Base-by-base conservation (phyloP, 768 basidiomycete genomes). In the Tylopilus felleus region DNA sequence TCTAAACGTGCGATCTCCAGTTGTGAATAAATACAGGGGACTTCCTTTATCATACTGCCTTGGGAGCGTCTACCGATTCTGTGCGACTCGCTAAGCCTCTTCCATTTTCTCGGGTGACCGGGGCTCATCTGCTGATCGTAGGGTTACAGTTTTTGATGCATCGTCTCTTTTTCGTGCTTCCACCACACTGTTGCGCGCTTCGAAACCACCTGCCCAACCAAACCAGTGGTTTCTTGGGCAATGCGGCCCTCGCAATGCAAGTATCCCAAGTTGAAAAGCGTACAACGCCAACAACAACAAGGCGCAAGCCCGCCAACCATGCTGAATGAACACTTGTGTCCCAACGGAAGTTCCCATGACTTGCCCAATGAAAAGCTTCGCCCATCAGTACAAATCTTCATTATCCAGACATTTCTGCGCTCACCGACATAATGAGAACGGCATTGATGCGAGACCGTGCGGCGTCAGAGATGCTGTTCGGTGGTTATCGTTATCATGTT, bases 321-420 rank as follows among this genome's bases (percentile, higher is more conserved):
- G 72, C 14, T 73, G 60, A 27, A 85, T 77, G 70, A 90, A 93
- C 2, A 93, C 78, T 33, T 80, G 68, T 0, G 88, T 86, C 28
- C 89, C 85, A 1, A 85, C 84, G 0, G 86, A 77, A 0, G 90
- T 91, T 17, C 91, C 91, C 71, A 88, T 84, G 10, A 92, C 86
- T 73, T 93, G 90, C 0, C 91, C 91, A 22, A 88, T 77, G 68
- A 90, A 90, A 28, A 87, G 58, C 72, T 76, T 49, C 23, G 23
- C 1, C 39, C 41, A 21, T 59, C 43, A 41, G 33, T 2, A 40
- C 3, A 6, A 16, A 1, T 7, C 7, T 17, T 23, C 14, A 12
- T 45, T n/a, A 17, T 8, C 19, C 2, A 6, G 10, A 8, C 17
- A 13, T 14, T 28, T 2, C 22, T 25, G 16, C 41, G 67, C 78